Evolutionary conservation across 345 rosid species (phyloP).

Genomic region (Camelina sativa): DNA sequence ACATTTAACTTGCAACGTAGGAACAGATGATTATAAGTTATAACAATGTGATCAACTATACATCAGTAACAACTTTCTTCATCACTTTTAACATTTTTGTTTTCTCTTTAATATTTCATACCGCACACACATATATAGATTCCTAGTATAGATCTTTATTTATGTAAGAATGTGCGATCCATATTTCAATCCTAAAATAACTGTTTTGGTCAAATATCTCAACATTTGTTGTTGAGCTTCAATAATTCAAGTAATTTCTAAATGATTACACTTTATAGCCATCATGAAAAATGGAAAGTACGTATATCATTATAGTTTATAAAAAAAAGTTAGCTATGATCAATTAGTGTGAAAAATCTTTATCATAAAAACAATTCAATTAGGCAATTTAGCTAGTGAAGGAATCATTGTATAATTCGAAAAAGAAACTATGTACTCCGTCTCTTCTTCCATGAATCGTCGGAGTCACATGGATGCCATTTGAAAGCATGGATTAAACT

Average conservation of each 20-base stretch:
- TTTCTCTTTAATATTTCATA: too few relatives aligned
- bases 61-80: neutral
- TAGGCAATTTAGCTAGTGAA: constrained; percentile 20
- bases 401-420: constrained; percentile 32
- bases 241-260: constrained; percentile 28
- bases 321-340: constrained; percentile 5
- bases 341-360: constrained; percentile 7
- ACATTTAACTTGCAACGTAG: too few relatives aligned
- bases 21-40: too few relatives aligned
- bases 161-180: neutral
- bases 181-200: neutral
- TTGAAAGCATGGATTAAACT: constrained; percentile 33
- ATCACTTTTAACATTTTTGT: neutral
- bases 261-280: constrained; percentile 14
- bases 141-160: neutral
- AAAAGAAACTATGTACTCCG: constrained; percentile 6
- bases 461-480: constrained; percentile 45
- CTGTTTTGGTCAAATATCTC: neutral
- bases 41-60: neutral
- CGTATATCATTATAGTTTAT: constrained; percentile 2
- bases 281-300: constrained; percentile 24
- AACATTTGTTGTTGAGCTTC: constrained; percentile 15
- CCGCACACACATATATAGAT: too few relatives aligned
- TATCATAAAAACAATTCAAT: neutral
- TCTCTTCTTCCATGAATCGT: constrained; percentile 31